These are phyloP conservation scores for Mycena pura DNA, from an alignment of 768 basidiomycete genomes.

Conservation along the genomic window DNA sequence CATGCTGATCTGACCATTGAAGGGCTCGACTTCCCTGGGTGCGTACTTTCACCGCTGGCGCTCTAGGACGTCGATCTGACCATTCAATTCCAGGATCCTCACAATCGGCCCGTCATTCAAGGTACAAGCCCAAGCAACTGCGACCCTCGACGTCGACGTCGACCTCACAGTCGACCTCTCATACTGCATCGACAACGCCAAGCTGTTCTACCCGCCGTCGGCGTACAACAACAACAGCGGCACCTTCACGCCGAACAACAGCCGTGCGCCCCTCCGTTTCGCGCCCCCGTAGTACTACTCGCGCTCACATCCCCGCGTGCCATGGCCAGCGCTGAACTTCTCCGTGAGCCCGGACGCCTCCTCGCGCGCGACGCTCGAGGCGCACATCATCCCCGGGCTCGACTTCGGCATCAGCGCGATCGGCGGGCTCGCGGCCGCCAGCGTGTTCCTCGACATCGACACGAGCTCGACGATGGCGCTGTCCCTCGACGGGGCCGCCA, in stretches of 20 bases:
- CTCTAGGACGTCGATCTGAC: neutral
- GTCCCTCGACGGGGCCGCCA: constrained; percentile 21
- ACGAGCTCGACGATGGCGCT: constrained; percentile 36
- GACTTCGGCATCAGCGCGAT: constrained; percentile 39
- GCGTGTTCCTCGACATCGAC: constrained; percentile 35
- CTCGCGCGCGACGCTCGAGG: constrained; percentile 36
- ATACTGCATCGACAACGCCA: constrained; percentile 39
- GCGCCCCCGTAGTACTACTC: neutral
- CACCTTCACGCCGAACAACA: constrained; percentile 35
- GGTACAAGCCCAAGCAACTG: constrained; percentile 36
- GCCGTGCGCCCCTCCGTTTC: constrained; percentile 29
- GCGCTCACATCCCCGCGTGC: neutral
- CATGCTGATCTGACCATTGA: neutral
- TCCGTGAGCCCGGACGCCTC: constrained; percentile 39
- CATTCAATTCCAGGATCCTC: constrained; percentile 40
- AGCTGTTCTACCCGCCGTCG: constrained; percentile 46
- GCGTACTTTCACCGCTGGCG: constrained; percentile 1
- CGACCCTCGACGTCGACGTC: constrained; percentile 39
- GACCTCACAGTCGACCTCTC: constrained; percentile 41
- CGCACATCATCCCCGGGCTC: constrained; percentile 45
- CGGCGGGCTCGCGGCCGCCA: constrained; percentile 22
- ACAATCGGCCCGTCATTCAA: constrained; percentile 47
- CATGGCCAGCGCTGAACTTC: constrained; percentile 41
- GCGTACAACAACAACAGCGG: constrained; percentile 29
- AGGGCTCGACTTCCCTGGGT: constrained; percentile 41